These are phyloP conservation scores for Sideroxylon spinosum DNA, from an alignment of 179 eudicot species.

Conservation along the genomic window DNA sequence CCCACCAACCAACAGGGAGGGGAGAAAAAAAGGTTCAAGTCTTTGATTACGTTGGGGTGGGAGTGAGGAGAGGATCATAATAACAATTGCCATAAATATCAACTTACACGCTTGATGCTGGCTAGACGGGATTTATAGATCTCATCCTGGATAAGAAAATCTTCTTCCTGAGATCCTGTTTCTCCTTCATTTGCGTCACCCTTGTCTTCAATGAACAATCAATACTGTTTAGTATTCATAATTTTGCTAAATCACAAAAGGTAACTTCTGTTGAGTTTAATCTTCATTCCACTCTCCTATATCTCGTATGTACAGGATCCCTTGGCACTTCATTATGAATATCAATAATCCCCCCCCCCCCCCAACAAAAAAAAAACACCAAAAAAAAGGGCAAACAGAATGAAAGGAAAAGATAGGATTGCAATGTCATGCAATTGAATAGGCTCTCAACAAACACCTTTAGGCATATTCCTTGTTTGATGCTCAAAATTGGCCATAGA, in stretches of 20 bases:
- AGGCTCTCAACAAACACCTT: not conserved
- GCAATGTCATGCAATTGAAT: not conserved
- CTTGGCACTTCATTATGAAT: not conserved
- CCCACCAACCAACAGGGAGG: not conserved
- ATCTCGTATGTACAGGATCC: not conserved
- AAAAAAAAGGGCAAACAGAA: no score
- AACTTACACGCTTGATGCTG: constrained; percentile 85
- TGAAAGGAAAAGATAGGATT: not conserved
- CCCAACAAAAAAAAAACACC: no score
- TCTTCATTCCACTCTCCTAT: not conserved
- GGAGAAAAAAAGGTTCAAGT: not conserved
- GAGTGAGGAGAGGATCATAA: not conserved
- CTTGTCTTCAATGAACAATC: constrained; percentile 50
- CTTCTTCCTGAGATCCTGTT: constrained; percentile 67
- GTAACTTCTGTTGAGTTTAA: not conserved
- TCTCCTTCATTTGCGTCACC: constrained; percentile 68
- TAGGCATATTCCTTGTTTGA: not conserved
- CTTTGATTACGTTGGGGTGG: not conserved
- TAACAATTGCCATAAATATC: constrained; percentile 5
- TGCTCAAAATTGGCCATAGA: not conserved
- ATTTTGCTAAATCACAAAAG: constrained; percentile 5
- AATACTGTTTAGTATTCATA: constrained; percentile 14
- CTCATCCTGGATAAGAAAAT: constrained; percentile 74
- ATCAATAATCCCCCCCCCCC: no score
- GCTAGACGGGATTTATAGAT: constrained; percentile 89